These are phyloP conservation scores for Phylloporus arenicola DNA, from an alignment of 768 basidiomycete genomes.

Conservation along the genomic window DNA sequence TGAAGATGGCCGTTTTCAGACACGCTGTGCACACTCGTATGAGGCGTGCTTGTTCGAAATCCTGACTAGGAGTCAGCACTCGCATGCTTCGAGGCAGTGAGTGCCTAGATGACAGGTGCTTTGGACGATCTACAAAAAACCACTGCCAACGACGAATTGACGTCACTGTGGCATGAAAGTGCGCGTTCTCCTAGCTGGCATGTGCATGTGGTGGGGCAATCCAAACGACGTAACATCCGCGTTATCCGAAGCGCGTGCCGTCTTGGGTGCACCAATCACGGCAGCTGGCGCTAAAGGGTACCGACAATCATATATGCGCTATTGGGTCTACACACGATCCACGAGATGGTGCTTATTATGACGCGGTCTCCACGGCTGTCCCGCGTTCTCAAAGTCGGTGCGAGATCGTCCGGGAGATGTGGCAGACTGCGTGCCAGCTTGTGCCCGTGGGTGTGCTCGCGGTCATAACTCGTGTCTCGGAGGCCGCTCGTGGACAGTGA, in stretches of 20 bases:
- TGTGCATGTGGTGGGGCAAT: slow-evolving; percentile 60
- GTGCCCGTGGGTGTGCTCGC: no score
- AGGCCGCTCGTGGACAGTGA: no score
- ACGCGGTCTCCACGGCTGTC: slow-evolving; percentile 38
- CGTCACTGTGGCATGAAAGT: slow-evolving; percentile 67
- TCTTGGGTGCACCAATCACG: slow-evolving; percentile 74
- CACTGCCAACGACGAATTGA: slow-evolving; percentile 43
- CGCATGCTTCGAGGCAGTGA: slow-evolving; percentile 83
- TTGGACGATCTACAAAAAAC: no score
- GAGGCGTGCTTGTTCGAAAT: slow-evolving; percentile 81
- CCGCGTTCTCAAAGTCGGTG: no score
- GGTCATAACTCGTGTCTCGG: no score
- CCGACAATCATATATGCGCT: slow-evolving; percentile 82
- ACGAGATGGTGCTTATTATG: slow-evolving; percentile 74
- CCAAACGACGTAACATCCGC: slow-evolving; percentile 40
- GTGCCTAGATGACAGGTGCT: slow-evolving; percentile 93
- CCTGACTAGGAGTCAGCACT: slow-evolving; percentile 73
- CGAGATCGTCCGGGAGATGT: no score
- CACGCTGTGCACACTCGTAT: slow-evolving; percentile 89
- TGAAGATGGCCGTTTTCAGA: slow-evolving; percentile 44
- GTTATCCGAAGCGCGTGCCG: slow-evolving; percentile 59
- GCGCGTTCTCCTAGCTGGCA: slow-evolving; percentile 73
- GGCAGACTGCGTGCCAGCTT: no score
- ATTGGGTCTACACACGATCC: slow-evolving; percentile 76
- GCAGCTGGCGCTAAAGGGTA: slow-evolving; percentile 80